Evolutionary conservation across 495 filamentous ascomycete species (phyloP).

Genomic region (Parathielavia appendiculata): DNA sequence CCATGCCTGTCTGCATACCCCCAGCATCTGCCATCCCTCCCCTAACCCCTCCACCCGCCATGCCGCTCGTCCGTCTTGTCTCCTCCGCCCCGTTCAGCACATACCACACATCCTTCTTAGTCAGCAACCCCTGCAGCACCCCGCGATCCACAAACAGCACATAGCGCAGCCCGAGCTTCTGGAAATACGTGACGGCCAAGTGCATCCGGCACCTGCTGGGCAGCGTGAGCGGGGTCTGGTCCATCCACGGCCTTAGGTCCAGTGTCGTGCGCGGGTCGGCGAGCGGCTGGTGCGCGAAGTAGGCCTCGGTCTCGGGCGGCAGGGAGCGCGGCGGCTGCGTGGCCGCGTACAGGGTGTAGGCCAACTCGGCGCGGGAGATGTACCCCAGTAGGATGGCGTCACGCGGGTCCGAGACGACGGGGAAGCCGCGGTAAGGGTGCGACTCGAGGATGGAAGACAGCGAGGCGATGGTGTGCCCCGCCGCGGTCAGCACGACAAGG

Average conservation of each 20-base stretch:
- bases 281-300: constrained; percentile 76
- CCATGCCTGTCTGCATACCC: constrained; percentile 6
- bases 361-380: constrained; percentile 86
- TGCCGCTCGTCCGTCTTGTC: constrained; percentile 36
- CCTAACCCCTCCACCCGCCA: constrained; percentile 3
- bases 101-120: constrained; percentile 98
- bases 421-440: constrained; percentile 85
- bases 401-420: constrained; percentile 72
- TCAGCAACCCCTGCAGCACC: constrained; percentile 75
- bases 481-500: constrained; percentile 77
- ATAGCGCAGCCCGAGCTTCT: constrained; percentile 86
- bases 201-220: constrained; percentile 67
- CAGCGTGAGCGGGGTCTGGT: constrained; percentile 92
- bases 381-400: constrained; percentile 80
- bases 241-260: constrained; percentile 94
- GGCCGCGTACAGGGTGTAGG: constrained; percentile 65
- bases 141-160: constrained; percentile 82
- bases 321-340: constrained; percentile 51
- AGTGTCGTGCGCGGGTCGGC: constrained; percentile 73
- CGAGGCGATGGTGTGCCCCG: constrained; percentile 75
- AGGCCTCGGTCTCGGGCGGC: constrained; percentile 67
- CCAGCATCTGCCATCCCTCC: constrained; percentile 4
- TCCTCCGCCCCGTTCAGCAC: constrained; percentile 78
- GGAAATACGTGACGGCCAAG: constrained; percentile 84
- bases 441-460: constrained; percentile 62